A percentile compares a stretch with the other conserved stretches of the same genome.
Evolutionary conservation across 257 asterid genomes (phyloP).

Genomic region (Nicotiana sylvestris): DNA sequence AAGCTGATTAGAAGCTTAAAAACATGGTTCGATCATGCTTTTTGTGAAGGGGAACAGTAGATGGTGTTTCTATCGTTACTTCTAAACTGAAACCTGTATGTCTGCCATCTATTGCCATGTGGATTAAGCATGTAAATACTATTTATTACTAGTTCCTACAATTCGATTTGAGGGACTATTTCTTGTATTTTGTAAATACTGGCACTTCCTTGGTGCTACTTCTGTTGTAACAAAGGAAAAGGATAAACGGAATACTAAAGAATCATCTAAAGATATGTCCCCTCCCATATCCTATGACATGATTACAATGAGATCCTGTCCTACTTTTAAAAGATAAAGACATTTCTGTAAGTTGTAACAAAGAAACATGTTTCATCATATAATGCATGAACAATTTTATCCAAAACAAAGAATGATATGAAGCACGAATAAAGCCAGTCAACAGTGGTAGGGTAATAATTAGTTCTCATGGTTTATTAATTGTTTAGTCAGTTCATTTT

Average conservation of each 20-base stretch:
- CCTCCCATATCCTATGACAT: constrained; percentile 53
- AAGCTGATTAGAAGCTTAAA: background rate
- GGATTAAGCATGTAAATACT: background rate
- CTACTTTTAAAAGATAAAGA: constrained; percentile 25
- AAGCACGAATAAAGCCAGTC: background rate
- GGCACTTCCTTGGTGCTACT: background rate
- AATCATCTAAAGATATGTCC: constrained; percentile 37
- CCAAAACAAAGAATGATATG: background rate
- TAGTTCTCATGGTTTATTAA: background rate
- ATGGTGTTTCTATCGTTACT: background rate
- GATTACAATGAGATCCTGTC: constrained; percentile 39
- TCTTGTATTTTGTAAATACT: background rate
- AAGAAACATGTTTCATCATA: constrained; percentile 18
- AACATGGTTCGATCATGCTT: background rate
- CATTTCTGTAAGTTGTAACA: constrained; percentile 17
- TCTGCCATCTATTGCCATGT: background rate
- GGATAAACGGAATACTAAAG: constrained; percentile 14
- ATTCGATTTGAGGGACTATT: no score
- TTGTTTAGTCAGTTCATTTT: background rate
- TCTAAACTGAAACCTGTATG: background rate
- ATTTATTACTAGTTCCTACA: background rate
- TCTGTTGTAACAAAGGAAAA: constrained; percentile 22
- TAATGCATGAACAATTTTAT: constrained; percentile 32
- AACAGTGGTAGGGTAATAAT: background rate
- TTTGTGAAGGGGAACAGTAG: background rate